Evolutionary conservation across 768 basidiomycete genomes (phyloP).

Genomic region (Lentinula aciculospora): DNA sequence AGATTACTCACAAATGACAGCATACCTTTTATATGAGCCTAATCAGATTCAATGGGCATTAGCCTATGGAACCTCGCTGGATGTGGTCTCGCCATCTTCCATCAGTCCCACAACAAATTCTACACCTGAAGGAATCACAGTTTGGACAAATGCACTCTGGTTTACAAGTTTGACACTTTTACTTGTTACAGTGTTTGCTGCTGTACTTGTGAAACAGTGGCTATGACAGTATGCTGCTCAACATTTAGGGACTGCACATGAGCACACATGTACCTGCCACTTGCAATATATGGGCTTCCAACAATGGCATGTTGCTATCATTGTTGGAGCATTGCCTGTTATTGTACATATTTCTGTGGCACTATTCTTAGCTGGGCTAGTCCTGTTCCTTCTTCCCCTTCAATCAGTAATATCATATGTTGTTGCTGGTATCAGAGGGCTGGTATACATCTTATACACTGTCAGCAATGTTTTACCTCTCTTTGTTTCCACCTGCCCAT

Average conservation of each 20-base stretch:
- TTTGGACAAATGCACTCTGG: too few species aligned
- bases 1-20: not conserved
- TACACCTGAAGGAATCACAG: too few species aligned
- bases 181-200: too few species aligned
- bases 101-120: not conserved
- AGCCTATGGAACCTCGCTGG: too few species aligned
- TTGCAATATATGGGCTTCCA: not conserved
- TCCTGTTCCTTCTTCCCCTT: not conserved
- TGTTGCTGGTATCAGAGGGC: not conserved
- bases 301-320: not conserved
- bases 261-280: not conserved
- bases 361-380: not conserved
- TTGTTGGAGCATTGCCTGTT: not conserved
- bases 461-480: not conserved
- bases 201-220: too few species aligned
- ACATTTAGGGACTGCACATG: too few species aligned
- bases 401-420: not conserved
- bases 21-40: not conserved
- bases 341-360: not conserved
- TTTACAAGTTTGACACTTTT: too few species aligned
- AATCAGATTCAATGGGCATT: too few species aligned
- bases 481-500: not conserved
- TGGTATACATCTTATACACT: not conserved
- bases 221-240: too few species aligned
- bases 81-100: too few species aligned